Base-by-base conservation (phyloP, 2,329 filamentous ascomycete genomes). In the Aspergillus fructus region DNA sequence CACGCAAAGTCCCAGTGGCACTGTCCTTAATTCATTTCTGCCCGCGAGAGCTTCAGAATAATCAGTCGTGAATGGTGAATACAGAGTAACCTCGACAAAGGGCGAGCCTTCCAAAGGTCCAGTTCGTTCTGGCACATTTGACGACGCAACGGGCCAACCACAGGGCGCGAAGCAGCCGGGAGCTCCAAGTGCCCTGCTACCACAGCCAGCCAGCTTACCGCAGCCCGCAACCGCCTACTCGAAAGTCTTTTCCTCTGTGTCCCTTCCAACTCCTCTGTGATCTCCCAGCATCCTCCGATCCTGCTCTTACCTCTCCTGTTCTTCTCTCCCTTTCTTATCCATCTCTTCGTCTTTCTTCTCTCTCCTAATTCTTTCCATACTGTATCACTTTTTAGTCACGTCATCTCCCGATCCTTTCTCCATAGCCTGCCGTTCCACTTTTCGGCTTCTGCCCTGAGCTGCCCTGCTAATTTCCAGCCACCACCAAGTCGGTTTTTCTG, bases 391-490 rank as follows among this genome's bases (percentile, higher is more conserved):
- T 58, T 59, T 64, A 56, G 49, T 62, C 41, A 47, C 52, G 42
- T 39, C 50, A 48, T 34, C 52, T 55, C 48, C 45, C 59, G 42
- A 57, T 57, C 47, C 66, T 64, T 67, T 54, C 53, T 46, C 39
- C 27, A 37, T 43, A 42, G 40, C 40, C 39, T 41, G 41, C 50
- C 19, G 41, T 58, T 59, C 61, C 56, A 58, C 55, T 62, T 49
- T 50, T 52, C 47, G 59, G 61, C 63, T 64, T 63, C 58, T 56
- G 65, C 53, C 60, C 61, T 60, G 58, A 65, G 54, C 60, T 65
- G 66, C 64, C 66, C 67, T 66, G 62, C 67, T 68, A 66, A 66
- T 64, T 61, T 72, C 71, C 71, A 72, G 69, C 69, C 69, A 71
- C 67, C 66, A 54, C 52, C 49, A 45, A 58, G 12, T 56, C 57